Conservation (phyloP, 2,329 filamentous ascomycete genomes). For the Ophiostoma sp. region DNA sequence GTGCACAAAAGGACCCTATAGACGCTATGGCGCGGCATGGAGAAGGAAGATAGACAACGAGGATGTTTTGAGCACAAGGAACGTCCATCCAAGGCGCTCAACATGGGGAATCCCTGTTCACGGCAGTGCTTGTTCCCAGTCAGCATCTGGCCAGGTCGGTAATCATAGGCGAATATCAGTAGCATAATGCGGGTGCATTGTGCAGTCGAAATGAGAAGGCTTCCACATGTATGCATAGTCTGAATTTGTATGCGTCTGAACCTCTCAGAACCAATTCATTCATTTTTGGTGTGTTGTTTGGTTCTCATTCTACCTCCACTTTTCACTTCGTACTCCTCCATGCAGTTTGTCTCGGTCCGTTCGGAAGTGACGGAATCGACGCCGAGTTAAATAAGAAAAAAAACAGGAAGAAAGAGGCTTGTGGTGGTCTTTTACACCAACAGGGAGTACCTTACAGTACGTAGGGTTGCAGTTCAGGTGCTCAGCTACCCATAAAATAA, state of each 20-base stretch:
- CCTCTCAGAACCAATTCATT: background rate
- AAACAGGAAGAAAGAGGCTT: background rate
- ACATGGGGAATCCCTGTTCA: background rate
- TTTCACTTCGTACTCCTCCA: background rate
- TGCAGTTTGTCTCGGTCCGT: background rate
- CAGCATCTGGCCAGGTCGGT: background rate
- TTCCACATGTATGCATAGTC: background rate
- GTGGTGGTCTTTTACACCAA: background rate
- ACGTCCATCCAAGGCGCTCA: background rate
- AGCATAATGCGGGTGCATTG: background rate
- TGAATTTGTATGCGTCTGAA: background rate
- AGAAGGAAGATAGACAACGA: background rate
- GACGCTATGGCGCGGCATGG: background rate
- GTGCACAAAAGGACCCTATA: background rate
- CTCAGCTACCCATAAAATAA: background rate
- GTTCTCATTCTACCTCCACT: too few species aligned
- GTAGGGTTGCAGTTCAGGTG: background rate
- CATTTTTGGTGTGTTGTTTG: too few species aligned
- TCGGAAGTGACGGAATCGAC: conserved; percentile 10
- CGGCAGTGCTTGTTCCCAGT: background rate
- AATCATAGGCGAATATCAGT: background rate
- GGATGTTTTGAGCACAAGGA: background rate
- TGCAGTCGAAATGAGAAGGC: background rate
- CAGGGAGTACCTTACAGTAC: background rate
- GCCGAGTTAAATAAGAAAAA: background rate